Percentiles rank a stretch among this genome's conserved stretches.
phyloP scores from a whole-genome alignment of 1,139 yeast species.

The Protomyces macrosporus region DNA sequence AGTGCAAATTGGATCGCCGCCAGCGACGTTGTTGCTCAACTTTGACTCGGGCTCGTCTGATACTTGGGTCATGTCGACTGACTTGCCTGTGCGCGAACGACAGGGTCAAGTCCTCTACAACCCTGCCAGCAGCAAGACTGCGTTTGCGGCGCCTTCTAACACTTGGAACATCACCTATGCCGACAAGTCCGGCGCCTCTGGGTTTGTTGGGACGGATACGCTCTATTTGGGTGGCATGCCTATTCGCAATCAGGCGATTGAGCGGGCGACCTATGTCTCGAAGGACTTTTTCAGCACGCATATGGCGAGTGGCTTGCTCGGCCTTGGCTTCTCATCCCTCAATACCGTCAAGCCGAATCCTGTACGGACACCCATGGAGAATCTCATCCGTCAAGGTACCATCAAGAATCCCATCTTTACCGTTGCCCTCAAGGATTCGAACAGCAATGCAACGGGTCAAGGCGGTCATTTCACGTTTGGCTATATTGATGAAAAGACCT shows the following conservation, averaged over 20 bases:
- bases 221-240: constrained; percentile 29
- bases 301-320: constrained; percentile 22
- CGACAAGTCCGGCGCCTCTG: constrained; percentile 36
- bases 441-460: constrained; percentile 11
- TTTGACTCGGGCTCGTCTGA: constrained; percentile 48
- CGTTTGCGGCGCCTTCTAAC: constrained; percentile 33
- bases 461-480: constrained; percentile 85
- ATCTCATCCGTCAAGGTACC: constrained; percentile 14
- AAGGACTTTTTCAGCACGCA: constrained; percentile 14
- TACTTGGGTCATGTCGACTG: constrained; percentile 44
- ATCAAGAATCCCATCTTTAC: constrained; percentile 9
- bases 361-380: constrained; percentile 20
- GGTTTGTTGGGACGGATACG: constrained; percentile 36
- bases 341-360: constrained; percentile 24
- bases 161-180: constrained; percentile 39
- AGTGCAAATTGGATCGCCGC: constrained; percentile 42
- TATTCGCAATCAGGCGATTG: constrained; percentile 26
- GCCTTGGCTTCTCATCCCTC: constrained; percentile 20
- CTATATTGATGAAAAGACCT: constrained; percentile 5
- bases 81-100: constrained; percentile 33
- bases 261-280: constrained; percentile 17
- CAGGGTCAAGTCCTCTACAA: constrained; percentile 39
- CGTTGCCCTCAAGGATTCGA: constrained; percentile 7
- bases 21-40: constrained; percentile 38
- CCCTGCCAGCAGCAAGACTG: constrained; percentile 34